Evolutionary conservation across 2,329 filamentous ascomycete species (phyloP), one percentile per base, ranked within the genome.

Genomic region (Daldinia sp.): DNA sequence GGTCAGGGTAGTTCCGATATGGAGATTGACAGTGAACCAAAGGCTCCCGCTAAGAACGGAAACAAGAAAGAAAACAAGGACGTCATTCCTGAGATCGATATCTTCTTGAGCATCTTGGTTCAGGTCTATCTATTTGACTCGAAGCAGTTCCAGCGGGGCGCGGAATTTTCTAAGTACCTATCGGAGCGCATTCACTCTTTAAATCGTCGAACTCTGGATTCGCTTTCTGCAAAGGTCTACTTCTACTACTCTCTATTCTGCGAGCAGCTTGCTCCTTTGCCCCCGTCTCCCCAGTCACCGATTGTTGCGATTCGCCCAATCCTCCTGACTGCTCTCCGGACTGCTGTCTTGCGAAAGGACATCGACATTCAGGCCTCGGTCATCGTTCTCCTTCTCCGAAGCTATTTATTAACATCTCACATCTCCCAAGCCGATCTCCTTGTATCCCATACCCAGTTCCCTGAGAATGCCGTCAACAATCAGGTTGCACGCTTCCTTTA

Each of bases 201-300:
- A 76, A 99, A 99, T 83, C 91, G 95, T 66, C 90, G 95, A 72
- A 98, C 95, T 21, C 83, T 99, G 66, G 95, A 99, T 78, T 93
- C 94, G 50, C 87, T 99, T 61, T 92, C 94, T 61, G 93, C 94
- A 68, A 96, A 96, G 79, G 93, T 94, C 67, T 99, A 97, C 85
- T 98, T 97, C 80, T 99, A 99, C 84, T 97, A 93, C 80, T 93
- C 93, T 21, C 84, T 98, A 72, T 98, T 98, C 83, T 93, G 90
- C 80, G 95, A 99, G 84, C 90, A 96, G 78, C 86, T 96, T 65
- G 87, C 89, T 63, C 94, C 94, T 19, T 87, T 94, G 66, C 92
- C 95, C 43, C 94, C 94, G 21, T 97, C 94, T 53, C 90, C 93
- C 58, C 90, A 92, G 73, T 96, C 94, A 5, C 90, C 93, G 3